Evolutionary conservation across 2,329 filamentous ascomycete species (phyloP).

Genomic region (Phyllosticta capitalensis): DNA sequence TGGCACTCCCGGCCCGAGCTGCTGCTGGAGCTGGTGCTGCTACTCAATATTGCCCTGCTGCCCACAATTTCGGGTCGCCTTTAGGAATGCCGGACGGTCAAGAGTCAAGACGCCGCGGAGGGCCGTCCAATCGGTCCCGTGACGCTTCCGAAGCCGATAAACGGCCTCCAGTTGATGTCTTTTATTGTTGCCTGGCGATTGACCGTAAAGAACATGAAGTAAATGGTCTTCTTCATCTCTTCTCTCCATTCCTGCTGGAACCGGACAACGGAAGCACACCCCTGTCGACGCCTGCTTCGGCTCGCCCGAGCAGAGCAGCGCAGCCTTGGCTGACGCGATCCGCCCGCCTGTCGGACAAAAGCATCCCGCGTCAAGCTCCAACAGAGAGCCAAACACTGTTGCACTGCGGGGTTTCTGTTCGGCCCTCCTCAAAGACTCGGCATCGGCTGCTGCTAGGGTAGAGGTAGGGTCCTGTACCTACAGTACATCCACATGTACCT

Average conservation of each 20-base stretch:
- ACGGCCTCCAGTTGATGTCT: no score
- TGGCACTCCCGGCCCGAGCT: conserved; percentile 1
- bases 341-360: not conserved
- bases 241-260: not conserved
- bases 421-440: not conserved
- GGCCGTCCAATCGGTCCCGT: conserved; percentile 1
- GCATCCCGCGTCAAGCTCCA: not conserved
- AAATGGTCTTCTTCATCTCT: not conserved
- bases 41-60: not conserved
- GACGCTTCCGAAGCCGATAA: not conserved
- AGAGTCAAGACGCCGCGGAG: not conserved
- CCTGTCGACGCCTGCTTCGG: conserved; percentile 6
- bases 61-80: conserved; percentile 2
- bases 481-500: not conserved
- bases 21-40: not conserved
- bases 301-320: not conserved
- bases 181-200: no score
- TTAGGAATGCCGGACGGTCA: not conserved
- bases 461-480: not conserved
- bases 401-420: not conserved
- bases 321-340: conserved; percentile 7
- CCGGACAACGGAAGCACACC: not conserved
- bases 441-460: not conserved
- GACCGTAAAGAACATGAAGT: no score
- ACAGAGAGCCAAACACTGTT: not conserved